Evolutionary conservation across 768 basidiomycete species (phyloP).

Genomic region (Collybia mongolica): DNA sequence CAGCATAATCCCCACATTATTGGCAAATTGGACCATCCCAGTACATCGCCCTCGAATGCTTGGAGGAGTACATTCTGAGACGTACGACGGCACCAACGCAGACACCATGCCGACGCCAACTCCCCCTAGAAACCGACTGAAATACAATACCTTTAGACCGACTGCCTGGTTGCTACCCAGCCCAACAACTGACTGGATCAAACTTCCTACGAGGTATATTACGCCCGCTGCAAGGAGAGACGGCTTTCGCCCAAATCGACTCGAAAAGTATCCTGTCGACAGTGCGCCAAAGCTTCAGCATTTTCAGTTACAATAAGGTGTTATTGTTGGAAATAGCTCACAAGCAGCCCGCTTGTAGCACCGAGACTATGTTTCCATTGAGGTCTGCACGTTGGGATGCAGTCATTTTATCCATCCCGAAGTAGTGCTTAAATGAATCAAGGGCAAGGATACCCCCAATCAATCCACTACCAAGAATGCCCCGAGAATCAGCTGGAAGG

Average conservation of each 20-base stretch:
- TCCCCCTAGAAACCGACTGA: constrained; percentile 57
- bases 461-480: constrained; percentile 24
- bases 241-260: constrained; percentile 44
- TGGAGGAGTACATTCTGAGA: constrained; percentile 49
- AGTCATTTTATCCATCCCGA: constrained; percentile 40
- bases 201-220: constrained; percentile 47
- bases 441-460: constrained; percentile 51
- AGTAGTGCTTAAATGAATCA: constrained; percentile 44
- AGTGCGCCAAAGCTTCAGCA: constrained; percentile 42
- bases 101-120: constrained; percentile 58
- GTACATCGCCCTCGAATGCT: constrained; percentile 51
- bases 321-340: constrained; percentile 19
- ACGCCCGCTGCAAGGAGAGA: constrained; percentile 42
- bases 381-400: constrained; percentile 37
- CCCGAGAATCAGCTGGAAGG: neutral
- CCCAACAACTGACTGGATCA: constrained; percentile 44
- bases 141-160: constrained; percentile 39
- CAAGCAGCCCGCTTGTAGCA: constrained; percentile 50
- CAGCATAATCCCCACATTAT: constrained; percentile 36
- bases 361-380: constrained; percentile 50
- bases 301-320: neutral
- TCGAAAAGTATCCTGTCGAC: constrained; percentile 36
- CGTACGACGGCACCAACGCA: constrained; percentile 48
- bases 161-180: constrained; percentile 33
- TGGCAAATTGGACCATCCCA: constrained; percentile 37